phyloP scores from a whole-genome alignment of 257 asterid genomes.

The Fraxinus excelsior region DNA sequence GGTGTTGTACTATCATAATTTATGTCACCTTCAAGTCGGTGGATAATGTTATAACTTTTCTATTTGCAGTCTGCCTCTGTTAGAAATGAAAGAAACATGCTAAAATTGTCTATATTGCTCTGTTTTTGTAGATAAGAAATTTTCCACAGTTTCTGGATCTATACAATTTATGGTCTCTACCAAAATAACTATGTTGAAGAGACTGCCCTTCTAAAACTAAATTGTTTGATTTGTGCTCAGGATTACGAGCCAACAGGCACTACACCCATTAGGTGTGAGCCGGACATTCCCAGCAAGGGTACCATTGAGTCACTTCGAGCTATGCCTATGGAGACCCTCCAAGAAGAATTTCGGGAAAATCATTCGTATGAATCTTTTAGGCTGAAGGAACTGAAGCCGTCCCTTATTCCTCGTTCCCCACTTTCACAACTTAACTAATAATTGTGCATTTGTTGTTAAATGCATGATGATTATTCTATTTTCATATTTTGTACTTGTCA shows the following conservation, averaged over 20 bases:
- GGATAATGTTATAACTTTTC: background rate
- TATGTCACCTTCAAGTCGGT: background rate
- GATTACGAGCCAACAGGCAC: conserved; percentile 76
- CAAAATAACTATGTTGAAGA: background rate
- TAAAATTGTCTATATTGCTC: background rate
- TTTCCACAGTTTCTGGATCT: background rate
- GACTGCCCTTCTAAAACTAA: background rate
- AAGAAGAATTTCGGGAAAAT: conserved; percentile 72
- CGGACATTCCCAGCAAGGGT: conserved; percentile 66
- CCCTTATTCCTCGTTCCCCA: conserved; percentile 70
- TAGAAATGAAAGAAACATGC: background rate
- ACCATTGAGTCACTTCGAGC: conserved; percentile 75
- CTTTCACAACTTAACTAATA: conserved; percentile 61
- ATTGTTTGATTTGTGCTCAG: conserved; percentile 26
- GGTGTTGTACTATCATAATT: background rate
- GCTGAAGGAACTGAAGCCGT: conserved; percentile 49
- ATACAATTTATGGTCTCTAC: background rate
- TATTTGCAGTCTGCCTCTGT: background rate
- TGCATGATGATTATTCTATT: conserved; percentile 8
- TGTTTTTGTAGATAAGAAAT: background rate
- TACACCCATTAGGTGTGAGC: conserved; percentile 61
- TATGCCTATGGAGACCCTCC: conserved; percentile 71
- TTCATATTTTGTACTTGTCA: conserved; percentile 39
- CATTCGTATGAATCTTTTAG: conserved; percentile 45
- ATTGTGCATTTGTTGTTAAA: conserved; percentile 11